Base-by-base conservation (phyloP, 768 basidiomycete genomes). In the Lactifluus hygrophoroides region DNA sequence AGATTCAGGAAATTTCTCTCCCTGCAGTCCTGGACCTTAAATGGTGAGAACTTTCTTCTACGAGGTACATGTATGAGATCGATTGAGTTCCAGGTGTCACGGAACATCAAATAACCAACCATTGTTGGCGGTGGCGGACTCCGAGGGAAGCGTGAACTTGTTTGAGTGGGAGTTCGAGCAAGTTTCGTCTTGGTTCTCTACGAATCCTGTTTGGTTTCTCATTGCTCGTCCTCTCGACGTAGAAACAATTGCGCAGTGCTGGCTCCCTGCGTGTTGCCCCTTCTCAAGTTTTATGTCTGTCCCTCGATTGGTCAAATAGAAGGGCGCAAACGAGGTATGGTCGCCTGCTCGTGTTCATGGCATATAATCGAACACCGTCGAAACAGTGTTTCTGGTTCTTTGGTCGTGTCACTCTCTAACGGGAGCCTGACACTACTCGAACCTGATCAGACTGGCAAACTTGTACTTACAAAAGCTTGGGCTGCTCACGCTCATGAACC, bases 1-100 rank as follows among this genome's bases (percentile, higher is more conserved):
- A 85, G 65, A 68, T 87, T 2, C 87, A 95, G 64, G 73, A 84
- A 16, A 76, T 91, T 34, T 74, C 84, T 54, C 70, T 88, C 17
- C 85, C 93, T 2, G 96, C 93, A 8, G 80, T 99, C 28, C 78
- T 88, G 25, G 96, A 99, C 69, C 84, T 93, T 80, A 97, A 97
- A 78, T 99, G 96, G 96, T 94, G 67, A 64, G 16, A 19, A 3
- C 5, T 30, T 25, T 16, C 7, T 10, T 19, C 30, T 46, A 11
- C 13, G n/a, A 32, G 21, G n/a, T n/a, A 19, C 16, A 37, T 21
- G 51, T n/a, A n/a, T 50, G 6, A 43, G 38, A 47, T 49, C 54
- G 48, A 25, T 42, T 25, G 40, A 27, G 54, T 34, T 48, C 42
- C 63, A 88, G 85, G 87, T 85, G 83, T 65, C 83, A 86, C 69